Conservation (phyloP, 1,284 basidiomycete species). For the Ganoderma lingzhi region DNA sequence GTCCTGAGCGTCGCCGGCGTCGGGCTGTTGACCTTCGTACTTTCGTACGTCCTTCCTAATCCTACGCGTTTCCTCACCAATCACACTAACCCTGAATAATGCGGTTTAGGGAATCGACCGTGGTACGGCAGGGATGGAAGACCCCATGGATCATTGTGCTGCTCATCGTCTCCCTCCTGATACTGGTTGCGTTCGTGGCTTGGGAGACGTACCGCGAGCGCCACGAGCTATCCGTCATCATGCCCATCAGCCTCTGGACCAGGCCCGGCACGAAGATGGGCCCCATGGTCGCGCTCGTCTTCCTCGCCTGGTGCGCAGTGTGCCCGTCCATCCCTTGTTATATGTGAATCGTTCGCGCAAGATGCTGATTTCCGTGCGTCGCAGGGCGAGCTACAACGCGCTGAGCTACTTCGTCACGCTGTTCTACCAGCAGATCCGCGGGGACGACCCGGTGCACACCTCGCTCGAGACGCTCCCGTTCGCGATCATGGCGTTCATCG, state of each 20-base stretch:
- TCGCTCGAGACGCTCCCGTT: constrained; percentile 29
- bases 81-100: neutral
- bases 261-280: constrained; percentile 43
- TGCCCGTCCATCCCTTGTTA: neutral
- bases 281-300: constrained; percentile 41
- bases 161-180: constrained; percentile 39
- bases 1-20: neutral
- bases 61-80: neutral
- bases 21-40: neutral
- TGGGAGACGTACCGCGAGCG: constrained; percentile 45
- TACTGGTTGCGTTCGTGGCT: constrained; percentile 41
- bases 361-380: neutral
- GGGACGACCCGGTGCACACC: constrained; percentile 42
- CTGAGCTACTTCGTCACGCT: constrained; percentile 41
- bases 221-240: constrained; percentile 40
- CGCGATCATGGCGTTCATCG: constrained; percentile 40
- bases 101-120: constrained; percentile 38
- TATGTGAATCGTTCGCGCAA: neutral
- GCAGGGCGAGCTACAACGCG: constrained; percentile 38
- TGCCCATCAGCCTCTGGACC: constrained; percentile 47
- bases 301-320: constrained; percentile 46
- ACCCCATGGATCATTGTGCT: constrained; percentile 44
- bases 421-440: constrained; percentile 47
- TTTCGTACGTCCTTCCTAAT: neutral
- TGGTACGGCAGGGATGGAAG: constrained; percentile 42